Evolutionary conservation across 1,139 yeast species (phyloP), one percentile per base, ranked within the genome.

Genomic region (Hyphopichia pseudoburtonii): DNA sequence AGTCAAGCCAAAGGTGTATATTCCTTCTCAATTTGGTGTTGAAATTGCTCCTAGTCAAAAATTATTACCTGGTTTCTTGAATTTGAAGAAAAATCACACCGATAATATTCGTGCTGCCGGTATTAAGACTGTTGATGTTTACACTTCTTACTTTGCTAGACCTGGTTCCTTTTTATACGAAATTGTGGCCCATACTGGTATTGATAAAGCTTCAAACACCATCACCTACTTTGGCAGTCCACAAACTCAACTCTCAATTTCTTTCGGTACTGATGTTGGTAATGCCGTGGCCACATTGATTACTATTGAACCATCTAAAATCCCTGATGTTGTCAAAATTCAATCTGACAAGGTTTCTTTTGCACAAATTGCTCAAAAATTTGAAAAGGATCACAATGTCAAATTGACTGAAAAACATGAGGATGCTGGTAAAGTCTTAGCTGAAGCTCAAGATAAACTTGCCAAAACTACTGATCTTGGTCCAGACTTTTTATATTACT

Each of bases 21-120:
- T 81, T 40, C 84, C 86, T 27, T 75, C 86, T 3, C 86, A 80
- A 50, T 81, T 76, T 48, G 87, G 87, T 32, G 51, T 63, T 29
- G 78, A 78, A 35, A 43, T 66, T 26, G 51, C 44, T 7, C 52
- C 55, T 21, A 54, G 52, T 14, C 42, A 46, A 8, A 46, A 44
- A 21, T 41, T 47, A 37, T 54, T 64, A 21, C 69, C 70, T 3
- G 68, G 66, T 1, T 62, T 67, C 46, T 51, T 76, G 24, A 47
- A 39, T 1, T 15, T 45, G 18, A 81, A 81, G 57, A 35, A 51
- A 1, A 54, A 49, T 2, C 79, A 73, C 49, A 58, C 73, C 4
- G 52, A 54, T 3, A 54, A 52, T 9, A 67, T 78, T 16, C 61
- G 79, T 47, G 57, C 50, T 4, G 16, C 35, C 5, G 83, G 82